Evolutionary conservation across 2,329 filamentous ascomycete species (phyloP).

Genomic region (Venturia pyrina): DNA sequence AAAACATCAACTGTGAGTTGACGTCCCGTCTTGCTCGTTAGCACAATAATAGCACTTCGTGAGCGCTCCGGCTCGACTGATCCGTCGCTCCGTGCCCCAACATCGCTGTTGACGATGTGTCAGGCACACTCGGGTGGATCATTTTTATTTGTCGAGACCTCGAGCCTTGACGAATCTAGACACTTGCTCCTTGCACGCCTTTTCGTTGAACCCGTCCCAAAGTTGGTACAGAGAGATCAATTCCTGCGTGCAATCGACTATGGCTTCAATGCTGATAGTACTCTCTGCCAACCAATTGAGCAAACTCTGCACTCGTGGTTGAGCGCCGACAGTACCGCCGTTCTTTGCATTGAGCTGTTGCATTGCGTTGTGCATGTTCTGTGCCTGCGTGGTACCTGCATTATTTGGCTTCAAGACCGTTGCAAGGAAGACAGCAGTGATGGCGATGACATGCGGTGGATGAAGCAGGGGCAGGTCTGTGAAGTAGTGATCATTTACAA

Average conservation of each 20-base stretch:
- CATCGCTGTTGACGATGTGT: neutral
- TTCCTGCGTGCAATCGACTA: slow-evolving; percentile 86
- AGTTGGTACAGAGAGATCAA: slow-evolving; percentile 80
- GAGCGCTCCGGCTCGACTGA: neutral
- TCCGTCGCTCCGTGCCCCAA: neutral
- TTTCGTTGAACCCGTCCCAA: slow-evolving; percentile 57
- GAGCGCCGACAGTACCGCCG: neutral
- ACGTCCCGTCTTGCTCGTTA: neutral
- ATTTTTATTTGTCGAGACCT: slow-evolving; percentile 42
- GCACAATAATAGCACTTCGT: neutral
- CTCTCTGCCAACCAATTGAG: slow-evolving; percentile 79
- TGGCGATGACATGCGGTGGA: slow-evolving; percentile 77
- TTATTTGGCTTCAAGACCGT: slow-evolving; percentile 67
- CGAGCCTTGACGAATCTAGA: slow-evolving; percentile 51
- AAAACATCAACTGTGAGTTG: too few species aligned
- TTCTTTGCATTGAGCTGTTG: slow-evolving; percentile 4
- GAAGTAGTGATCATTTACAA: slow-evolving; percentile 88
- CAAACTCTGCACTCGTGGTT: slow-evolving; percentile 51
- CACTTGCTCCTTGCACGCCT: slow-evolving; percentile 54
- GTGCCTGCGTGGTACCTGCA: slow-evolving; percentile 28
- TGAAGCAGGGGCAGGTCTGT: slow-evolving; percentile 83
- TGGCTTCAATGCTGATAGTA: slow-evolving; percentile 70
- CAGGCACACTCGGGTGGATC: neutral
- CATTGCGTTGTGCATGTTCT: slow-evolving; percentile 10
- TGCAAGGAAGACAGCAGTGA: slow-evolving; percentile 74